Conservation (phyloP, 2,329 filamentous ascomycete genomes). For the Truncatella angustata region DNA sequence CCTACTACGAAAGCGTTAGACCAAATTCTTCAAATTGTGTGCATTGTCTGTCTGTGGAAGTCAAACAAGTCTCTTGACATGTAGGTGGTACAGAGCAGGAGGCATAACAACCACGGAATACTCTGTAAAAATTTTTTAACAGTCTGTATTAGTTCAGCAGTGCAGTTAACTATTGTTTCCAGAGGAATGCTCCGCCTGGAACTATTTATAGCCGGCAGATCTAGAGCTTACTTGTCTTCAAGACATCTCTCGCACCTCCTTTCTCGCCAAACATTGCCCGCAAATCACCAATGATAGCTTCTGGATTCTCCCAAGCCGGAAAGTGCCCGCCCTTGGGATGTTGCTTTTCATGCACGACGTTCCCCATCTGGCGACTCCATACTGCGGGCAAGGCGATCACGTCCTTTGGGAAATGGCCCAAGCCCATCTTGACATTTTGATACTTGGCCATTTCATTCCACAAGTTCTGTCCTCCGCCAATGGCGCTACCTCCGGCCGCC, state of each 20-base stretch:
- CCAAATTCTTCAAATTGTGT: no score
- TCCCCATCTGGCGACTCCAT: constrained; percentile 49
- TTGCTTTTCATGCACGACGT: constrained; percentile 46
- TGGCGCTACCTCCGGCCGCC: constrained; percentile 43
- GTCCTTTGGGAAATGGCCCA: constrained; percentile 51
- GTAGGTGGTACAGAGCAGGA: no score
- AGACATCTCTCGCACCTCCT: constrained; percentile 24
- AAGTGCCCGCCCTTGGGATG: constrained; percentile 46
- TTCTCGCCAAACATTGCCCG: constrained; percentile 46
- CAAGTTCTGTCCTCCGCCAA: constrained; percentile 7
- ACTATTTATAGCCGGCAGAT: no score
- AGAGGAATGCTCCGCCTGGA: no score
- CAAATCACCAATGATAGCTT: constrained; percentile 42
- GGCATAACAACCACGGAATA: no score
- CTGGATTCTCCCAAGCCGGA: constrained; percentile 47
- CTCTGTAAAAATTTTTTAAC: no score
- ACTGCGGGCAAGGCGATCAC: constrained; percentile 42
- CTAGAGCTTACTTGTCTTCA: constrained; percentile 15
- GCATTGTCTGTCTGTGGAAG: no score
- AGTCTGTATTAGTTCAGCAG: no score
- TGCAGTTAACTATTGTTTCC: no score
- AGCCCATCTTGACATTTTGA: constrained; percentile 43
- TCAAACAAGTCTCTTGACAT: no score
- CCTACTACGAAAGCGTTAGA: no score
- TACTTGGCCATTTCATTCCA: constrained; percentile 23